phyloP scores from a whole-genome alignment of 2,329 filamentous ascomycete genomes.

The Metarhizium humberi region DNA sequence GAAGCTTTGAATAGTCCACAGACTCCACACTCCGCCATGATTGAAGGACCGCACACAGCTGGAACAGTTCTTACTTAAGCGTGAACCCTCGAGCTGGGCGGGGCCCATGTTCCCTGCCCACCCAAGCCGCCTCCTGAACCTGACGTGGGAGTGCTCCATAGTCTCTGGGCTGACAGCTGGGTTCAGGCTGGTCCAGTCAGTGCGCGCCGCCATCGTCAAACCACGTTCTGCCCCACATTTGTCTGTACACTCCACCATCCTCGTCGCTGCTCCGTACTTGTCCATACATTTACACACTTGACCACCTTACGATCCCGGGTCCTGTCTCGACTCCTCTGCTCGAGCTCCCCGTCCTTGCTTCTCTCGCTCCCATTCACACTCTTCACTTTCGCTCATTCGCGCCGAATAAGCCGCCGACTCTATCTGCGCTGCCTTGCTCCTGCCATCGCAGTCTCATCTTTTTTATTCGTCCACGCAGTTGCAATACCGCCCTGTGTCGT shows the following conservation, averaged over 20 bases:
- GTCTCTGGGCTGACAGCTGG: too few species aligned
- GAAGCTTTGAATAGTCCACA: too few species aligned
- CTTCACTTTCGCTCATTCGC: not conserved
- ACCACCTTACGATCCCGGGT: not conserved
- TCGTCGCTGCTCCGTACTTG: not conserved
- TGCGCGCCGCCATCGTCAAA: not conserved
- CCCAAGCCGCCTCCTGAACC: too few species aligned
- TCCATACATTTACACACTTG: not conserved
- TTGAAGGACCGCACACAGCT: too few species aligned
- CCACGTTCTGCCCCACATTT: not conserved
- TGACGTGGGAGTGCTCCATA: too few species aligned
- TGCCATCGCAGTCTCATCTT: not conserved
- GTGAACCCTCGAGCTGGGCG: too few species aligned
- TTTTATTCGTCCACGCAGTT: not conserved
- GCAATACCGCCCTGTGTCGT: not conserved
- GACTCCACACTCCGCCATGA: too few species aligned
- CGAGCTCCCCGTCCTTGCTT: not conserved
- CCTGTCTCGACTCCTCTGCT: constrained; percentile 1
- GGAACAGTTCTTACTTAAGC: too few species aligned
- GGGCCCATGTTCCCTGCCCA: too few species aligned
- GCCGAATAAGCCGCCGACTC: not conserved
- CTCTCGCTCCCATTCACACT: not conserved
- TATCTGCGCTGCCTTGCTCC: not conserved
- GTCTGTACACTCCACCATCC: not conserved
- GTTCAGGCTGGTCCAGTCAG: not conserved